Evolutionary conservation across 225 moss, liverwort and hornwort species (phyloP).

Genomic region (Anthoceros angustus): DNA sequence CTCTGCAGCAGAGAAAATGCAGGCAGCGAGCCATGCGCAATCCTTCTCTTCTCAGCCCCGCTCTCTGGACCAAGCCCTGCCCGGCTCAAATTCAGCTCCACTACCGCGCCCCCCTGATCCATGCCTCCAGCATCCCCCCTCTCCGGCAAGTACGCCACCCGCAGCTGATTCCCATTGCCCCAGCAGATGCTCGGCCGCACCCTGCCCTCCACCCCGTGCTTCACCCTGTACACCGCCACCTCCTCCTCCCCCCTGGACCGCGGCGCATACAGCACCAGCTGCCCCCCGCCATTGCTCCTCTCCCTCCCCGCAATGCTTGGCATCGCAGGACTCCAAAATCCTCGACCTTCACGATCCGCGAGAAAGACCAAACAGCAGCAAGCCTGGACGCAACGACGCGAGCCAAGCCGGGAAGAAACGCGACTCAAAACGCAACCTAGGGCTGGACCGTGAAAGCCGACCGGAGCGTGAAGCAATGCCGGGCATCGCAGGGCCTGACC

Average conservation of each 20-base stretch:
- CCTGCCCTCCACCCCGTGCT: slow-evolving; percentile 36
- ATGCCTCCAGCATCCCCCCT: background rate
- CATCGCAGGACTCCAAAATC: background rate
- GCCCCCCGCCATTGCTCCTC: background rate
- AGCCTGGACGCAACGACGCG: too few relatives aligned
- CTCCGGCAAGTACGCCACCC: slow-evolving; percentile 40
- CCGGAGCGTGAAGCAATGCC: too few relatives aligned
- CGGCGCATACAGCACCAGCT: slow-evolving; percentile 21
- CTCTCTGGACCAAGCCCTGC: slow-evolving; percentile 16
- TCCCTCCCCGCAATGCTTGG: background rate
- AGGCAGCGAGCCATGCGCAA: slow-evolving; percentile 62
- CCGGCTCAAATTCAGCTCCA: slow-evolving; percentile 11
- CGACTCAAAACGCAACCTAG: too few relatives aligned
- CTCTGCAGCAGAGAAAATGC: slow-evolving; percentile 55
- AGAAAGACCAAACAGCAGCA: too few relatives aligned
- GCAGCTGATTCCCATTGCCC: slow-evolving; percentile 69
- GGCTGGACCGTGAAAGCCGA: too few relatives aligned
- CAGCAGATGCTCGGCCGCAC: slow-evolving; percentile 58
- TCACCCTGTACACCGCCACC: slow-evolving; percentile 37
- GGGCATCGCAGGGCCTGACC: too few relatives aligned
- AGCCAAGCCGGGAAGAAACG: too few relatives aligned
- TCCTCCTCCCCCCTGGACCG: slow-evolving; percentile 21
- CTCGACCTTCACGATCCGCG: too few relatives aligned
- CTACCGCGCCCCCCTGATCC: background rate
- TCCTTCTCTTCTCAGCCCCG: slow-evolving; percentile 58